These are phyloP conservation scores for Neofusicoccum parvum DNA, from an alignment of 2,329 filamentous ascomycete genomes.

Conservation along the genomic window DNA sequence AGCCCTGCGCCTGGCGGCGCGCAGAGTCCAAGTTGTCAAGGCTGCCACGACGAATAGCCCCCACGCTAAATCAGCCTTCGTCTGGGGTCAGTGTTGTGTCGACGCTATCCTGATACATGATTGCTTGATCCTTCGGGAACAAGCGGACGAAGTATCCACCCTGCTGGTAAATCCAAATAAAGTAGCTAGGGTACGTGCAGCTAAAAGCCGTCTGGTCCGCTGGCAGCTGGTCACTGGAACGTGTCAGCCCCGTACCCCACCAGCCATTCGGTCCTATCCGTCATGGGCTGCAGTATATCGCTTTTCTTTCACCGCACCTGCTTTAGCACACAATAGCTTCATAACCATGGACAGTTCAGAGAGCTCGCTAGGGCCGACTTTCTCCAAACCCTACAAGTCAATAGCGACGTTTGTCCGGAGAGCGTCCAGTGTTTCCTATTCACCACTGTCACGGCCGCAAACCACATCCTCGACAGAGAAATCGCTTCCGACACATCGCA, in stretches of 20 bases:
- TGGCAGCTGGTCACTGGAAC: background rate
- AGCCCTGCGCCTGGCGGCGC: background rate
- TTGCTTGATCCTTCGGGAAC: no score
- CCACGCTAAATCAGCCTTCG: background rate
- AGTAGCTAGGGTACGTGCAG: background rate
- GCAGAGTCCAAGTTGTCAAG: background rate
- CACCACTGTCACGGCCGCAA: background rate
- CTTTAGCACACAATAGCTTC: no score
- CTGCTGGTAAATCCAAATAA: no score
- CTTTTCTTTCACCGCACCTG: no score
- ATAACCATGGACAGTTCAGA: background rate
- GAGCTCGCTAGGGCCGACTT: no score
- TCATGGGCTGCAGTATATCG: no score
- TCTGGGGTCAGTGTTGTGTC: background rate
- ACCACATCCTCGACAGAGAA: background rate
- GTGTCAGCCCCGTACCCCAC: no score
- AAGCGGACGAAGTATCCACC: no score
- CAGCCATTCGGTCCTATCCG: no score
- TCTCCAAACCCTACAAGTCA: background rate
- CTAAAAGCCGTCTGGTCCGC: background rate
- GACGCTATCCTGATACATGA: no score
- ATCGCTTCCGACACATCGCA: background rate
- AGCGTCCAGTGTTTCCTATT: background rate
- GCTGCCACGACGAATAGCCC: background rate
- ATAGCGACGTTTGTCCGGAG: background rate